phyloP scores from a whole-genome alignment of 2,329 filamentous ascomycete species.

The Epichloe brachyelytri region DNA sequence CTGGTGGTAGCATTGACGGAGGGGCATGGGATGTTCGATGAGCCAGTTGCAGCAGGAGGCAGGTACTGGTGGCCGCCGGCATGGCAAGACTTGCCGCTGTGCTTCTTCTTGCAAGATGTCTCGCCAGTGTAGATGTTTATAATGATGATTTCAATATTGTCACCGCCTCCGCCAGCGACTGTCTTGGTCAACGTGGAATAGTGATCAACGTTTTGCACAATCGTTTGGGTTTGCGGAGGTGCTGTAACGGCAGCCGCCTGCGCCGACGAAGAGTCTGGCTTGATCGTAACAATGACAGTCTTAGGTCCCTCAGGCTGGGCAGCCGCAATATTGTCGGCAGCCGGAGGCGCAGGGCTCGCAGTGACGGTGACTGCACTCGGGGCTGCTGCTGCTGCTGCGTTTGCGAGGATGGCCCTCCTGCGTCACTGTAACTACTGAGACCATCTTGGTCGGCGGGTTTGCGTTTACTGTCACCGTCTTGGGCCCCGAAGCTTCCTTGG shows the following conservation, averaged over 20 bases:
- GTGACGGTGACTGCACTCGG: background rate
- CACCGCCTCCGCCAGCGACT: constrained; percentile 9
- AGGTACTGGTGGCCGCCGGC: background rate
- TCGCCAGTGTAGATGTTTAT: constrained; percentile 19
- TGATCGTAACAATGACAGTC: constrained; percentile 9
- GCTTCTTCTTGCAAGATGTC: constrained; percentile 15
- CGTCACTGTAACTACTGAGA: constrained; percentile 9
- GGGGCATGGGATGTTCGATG: constrained; percentile 12
- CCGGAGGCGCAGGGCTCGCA: background rate
- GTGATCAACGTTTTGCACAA: constrained; percentile 7
- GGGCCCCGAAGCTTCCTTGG: constrained; percentile 2
- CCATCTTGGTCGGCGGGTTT: constrained; percentile 8
- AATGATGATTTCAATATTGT: constrained; percentile 20
- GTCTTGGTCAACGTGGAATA: constrained; percentile 14
- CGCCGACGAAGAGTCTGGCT: constrained; percentile 7
- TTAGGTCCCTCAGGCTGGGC: constrained; percentile 3
- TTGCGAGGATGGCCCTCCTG: background rate
- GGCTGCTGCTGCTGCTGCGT: background rate
- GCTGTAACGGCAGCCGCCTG: constrained; percentile 13
- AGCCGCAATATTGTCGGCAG: background rate
- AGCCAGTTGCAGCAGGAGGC: background rate
- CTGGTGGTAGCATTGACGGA: constrained; percentile 15
- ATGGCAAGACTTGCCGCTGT: constrained; percentile 16
- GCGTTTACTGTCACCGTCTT: constrained; percentile 12
- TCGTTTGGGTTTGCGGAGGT: constrained; percentile 8